A percentile compares a stretch with the other conserved stretches of the same genome.
phyloP scores from a whole-genome alignment of 139 green algal species.

The Chlamydomonas sphaeroides region DNA sequence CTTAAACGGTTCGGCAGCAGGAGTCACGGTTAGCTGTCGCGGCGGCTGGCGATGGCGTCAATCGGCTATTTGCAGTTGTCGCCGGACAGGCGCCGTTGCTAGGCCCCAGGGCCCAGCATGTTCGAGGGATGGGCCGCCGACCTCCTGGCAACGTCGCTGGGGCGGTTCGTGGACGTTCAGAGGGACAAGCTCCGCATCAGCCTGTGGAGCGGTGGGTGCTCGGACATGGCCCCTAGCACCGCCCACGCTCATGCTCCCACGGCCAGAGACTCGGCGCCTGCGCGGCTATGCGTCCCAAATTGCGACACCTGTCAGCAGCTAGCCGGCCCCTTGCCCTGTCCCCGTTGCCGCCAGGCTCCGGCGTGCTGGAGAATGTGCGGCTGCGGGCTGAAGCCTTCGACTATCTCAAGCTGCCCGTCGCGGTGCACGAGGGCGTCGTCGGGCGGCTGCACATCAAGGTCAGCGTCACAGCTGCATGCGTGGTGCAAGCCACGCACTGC shows the following conservation, averaged over 20 bases:
- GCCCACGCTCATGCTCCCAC: no score
- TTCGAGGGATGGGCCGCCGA: constrained; percentile 68
- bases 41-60: background rate
- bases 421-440: constrained; percentile 61
- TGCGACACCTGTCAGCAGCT: no score
- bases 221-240: background rate
- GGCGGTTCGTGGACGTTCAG: constrained; percentile 71
- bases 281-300: no score
- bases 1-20: background rate
- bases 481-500: no score
- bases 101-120: constrained; percentile 37
- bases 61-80: background rate
- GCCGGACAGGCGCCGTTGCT: background rate
- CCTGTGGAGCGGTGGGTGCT: constrained; percentile 67
- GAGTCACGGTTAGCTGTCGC: background rate
- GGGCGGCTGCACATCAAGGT: constrained; percentile 69
- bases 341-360: no score
- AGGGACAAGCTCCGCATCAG: constrained; percentile 66
- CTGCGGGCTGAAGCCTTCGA: constrained; percentile 69
- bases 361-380: constrained; percentile 65
- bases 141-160: constrained; percentile 62
- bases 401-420: constrained; percentile 68
- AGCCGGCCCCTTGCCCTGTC: no score
- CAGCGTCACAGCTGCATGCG: background rate
- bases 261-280: no score